phyloP scores from a whole-genome alignment of 2,329 filamentous ascomycete species.

The Neonectria coccinea region DNA sequence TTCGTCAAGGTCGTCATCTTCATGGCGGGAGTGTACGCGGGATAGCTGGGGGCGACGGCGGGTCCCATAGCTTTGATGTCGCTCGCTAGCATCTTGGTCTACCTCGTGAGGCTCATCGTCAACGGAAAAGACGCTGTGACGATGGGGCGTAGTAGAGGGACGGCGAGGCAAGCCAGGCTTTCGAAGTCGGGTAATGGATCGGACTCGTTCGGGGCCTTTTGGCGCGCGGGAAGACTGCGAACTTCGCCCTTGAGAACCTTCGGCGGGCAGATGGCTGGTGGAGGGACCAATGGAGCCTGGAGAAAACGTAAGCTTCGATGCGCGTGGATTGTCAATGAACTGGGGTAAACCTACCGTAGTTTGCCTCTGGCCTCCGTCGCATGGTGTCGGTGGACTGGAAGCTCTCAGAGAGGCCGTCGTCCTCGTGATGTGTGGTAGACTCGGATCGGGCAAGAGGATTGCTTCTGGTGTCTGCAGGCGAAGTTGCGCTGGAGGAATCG shows the following conservation, averaged over 20 bases:
- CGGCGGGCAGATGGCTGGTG: slow-evolving; percentile 49
- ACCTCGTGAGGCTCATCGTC: slow-evolving; percentile 89
- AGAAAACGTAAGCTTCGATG: slow-evolving; percentile 29
- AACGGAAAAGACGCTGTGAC: slow-evolving; percentile 88
- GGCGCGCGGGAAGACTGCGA: slow-evolving; percentile 53
- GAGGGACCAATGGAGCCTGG: slow-evolving; percentile 45
- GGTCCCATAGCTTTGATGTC: slow-evolving; percentile 54
- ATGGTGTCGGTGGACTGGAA: slow-evolving; percentile 71
- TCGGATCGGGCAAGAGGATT: slow-evolving; percentile 53
- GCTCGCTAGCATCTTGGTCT: slow-evolving; percentile 71
- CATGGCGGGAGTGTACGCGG: slow-evolving; percentile 56
- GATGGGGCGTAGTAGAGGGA: slow-evolving; percentile 80
- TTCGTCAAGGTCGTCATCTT: slow-evolving; percentile 41
- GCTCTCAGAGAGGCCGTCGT: slow-evolving; percentile 64
- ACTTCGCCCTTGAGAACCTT: slow-evolving; percentile 52
- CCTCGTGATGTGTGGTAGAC: slow-evolving; percentile 50
- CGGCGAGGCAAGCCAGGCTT: slow-evolving; percentile 81
- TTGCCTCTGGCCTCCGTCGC: slow-evolving; percentile 66
- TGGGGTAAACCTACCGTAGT: slow-evolving; percentile 62
- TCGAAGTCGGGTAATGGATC: slow-evolving; percentile 64
- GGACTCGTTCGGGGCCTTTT: slow-evolving; percentile 60
- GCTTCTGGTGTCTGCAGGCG: slow-evolving; percentile 63
- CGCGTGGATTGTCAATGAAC: slow-evolving; percentile 16
- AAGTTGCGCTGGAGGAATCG: slow-evolving; percentile 54
- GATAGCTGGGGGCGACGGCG: slow-evolving; percentile 55